Base-by-base conservation (phyloP, 352 stramenopile genomes). In the Pythium oligandrum region DNA sequence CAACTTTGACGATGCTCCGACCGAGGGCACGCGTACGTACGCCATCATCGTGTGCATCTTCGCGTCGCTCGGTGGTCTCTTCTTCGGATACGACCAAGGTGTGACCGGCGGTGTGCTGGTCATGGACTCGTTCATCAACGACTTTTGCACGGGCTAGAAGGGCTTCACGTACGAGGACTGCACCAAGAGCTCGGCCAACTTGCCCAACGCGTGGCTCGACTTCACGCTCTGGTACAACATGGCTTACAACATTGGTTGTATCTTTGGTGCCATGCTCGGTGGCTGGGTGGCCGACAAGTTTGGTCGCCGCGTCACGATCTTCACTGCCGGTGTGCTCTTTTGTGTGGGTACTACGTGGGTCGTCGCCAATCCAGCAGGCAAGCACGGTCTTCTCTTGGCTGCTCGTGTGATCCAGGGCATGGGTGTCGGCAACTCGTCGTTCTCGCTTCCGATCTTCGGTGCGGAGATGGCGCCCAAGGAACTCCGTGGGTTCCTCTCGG, bases 401-500 rank as follows among this genome's bases (percentile, higher is more conserved):
- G 66, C 34, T 4, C 68, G 71, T 30, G 40, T 61, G 40, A 62
- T 79, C 37, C 67, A 78, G 42, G 70, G 70, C 42, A 65, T 74
- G 52, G 70, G 66, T 30, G 70, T 78, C 8, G 72, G 72, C 33
- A 76, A 78, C 51, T 81, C 73, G 44, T 81, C 63, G 6, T 84
- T 77, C 40, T 83, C 69, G 40, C 55, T 78, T 37, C 73, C 69
- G 42, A 61, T 81, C 2, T 81, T 75, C 44, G 74, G 75, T 47
- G 72, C 75, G 4, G 75, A 86, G 56, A 81, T 83, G 70, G 67
- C 70, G 4, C 75, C 73, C 35, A 83, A 84, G 59, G 73, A 86
- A 43, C 57, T 86, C 31, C 70, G 75, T 10, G 75, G 75, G 8
- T 73, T 86, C 35, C 64, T 86, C 26, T 76, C 71, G 34, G 75